Evolutionary conservation across 2,329 filamentous ascomycete genomes (phyloP).

Genomic region (Fusarium falciforme): DNA sequence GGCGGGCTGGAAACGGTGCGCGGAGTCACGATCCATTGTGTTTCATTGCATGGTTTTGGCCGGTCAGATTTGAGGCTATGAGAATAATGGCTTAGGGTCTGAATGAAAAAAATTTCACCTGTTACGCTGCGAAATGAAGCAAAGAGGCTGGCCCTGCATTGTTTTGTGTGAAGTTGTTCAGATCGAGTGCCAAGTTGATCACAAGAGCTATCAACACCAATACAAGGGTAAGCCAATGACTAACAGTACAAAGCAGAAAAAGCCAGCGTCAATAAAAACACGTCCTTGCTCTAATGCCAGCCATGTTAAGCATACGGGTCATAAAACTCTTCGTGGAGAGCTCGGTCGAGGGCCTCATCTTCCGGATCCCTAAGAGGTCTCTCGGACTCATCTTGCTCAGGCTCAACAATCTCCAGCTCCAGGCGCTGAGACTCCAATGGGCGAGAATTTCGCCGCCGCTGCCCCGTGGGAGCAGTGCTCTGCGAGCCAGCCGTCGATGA

Average conservation of each 20-base stretch:
- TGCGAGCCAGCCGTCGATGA: neutral
- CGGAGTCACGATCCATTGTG: slow-evolving; percentile 52
- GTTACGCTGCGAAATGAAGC: slow-evolving; percentile 25
- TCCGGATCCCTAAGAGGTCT: neutral
- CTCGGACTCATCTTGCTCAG: neutral
- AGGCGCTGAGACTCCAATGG: neutral
- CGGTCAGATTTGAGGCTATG: slow-evolving; percentile 54
- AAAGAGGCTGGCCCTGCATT: slow-evolving; percentile 4
- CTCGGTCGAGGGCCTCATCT: neutral
- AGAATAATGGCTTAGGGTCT: slow-evolving; percentile 54
- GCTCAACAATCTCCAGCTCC: slow-evolving; percentile 6
- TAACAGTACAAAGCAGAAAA: neutral
- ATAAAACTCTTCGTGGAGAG: slow-evolving; percentile 1
- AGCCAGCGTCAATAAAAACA: neutral
- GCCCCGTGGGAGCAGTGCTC: neutral
- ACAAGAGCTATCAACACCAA: neutral
- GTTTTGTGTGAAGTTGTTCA: slow-evolving; percentile 5
- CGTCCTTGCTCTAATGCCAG: neutral
- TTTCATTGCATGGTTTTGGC: slow-evolving; percentile 54
- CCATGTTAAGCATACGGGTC: neutral
- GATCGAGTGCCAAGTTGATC: neutral
- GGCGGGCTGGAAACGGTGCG: slow-evolving; percentile 48
- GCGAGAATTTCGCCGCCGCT: neutral
- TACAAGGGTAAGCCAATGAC: neutral
- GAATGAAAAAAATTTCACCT: slow-evolving; percentile 51